Base-by-base conservation (phyloP, 2,329 filamentous ascomycete species). In the Microthyrium microscopicum region DNA sequence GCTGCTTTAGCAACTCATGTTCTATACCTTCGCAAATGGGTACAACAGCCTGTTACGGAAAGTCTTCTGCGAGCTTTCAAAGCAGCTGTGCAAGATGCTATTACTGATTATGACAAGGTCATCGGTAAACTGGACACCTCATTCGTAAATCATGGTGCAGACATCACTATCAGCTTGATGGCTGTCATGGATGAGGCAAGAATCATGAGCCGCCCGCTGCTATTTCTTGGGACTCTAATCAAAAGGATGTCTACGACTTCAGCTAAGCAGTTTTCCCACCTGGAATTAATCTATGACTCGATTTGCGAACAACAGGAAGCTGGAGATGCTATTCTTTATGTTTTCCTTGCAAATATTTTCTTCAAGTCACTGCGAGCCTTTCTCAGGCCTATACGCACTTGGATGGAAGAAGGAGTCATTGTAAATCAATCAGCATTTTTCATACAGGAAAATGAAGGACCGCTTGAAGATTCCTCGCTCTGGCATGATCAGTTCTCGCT, bases 351-450 rank as follows among this genome's bases (percentile, higher is more conserved):
- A 2, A 58, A 59, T 0, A 62, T 89, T 3, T 89, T 94, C 48
- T 74, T 89, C 35, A 68, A 77, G 29, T 92, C 82, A 47, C 77
- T 94, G 38, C 70, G 74, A 37, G 73, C 82, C 2, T 95, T 93
- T 50, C 63, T 91, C 24, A 73, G 73, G 25, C 81, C 84, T 0
- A 77, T 94, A 28, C 68, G 75, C 22, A 58, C 65, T 12, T 95
- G 87, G 87, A 87, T 93, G 73, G 73, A 82, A 44, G 66, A 71
- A 24, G 87, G 87, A 1, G 69, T 73, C 34, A 56, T 93, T 3
- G 59, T 69, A 2, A 55, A 66, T 1, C 64, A 65, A 2, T 70
- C 71, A 39, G 66, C 71, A 1, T 89, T 92, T 48, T 93, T 93
- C 45, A 66, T 93, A 4, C 66, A 66, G 3, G 66, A 76, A 37